Conservation (phyloP, 148 eudicot species). For the Chenopodium berlandieri region DNA sequence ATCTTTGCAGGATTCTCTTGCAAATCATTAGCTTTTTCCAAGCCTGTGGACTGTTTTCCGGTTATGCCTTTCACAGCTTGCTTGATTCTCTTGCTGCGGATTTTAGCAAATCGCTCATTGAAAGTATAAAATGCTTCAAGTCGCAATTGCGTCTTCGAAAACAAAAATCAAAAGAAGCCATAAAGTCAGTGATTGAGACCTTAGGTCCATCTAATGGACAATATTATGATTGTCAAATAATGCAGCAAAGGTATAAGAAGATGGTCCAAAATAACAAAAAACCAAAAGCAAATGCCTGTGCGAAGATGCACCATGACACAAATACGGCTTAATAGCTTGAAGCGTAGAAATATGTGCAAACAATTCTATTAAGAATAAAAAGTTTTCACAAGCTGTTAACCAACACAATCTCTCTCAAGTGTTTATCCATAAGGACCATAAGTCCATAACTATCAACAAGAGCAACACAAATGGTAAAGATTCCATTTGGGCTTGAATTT, state of each 20-base stretch:
- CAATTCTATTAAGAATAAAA: no score
- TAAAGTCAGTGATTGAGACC: neutral
- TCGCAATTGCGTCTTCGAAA: conserved; percentile 80
- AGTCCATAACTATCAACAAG: neutral
- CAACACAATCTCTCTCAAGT: neutral
- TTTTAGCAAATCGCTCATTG: conserved; percentile 96
- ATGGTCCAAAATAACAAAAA: neutral
- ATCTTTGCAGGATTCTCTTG: conserved; percentile 33
- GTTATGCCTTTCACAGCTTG: conserved; percentile 78
- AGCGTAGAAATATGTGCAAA: neutral
- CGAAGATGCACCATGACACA: neutral
- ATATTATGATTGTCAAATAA: neutral
- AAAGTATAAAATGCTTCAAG: conserved; percentile 95
- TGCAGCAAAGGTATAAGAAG: neutral
- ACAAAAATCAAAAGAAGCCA: conserved; percentile 16
- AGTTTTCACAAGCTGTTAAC: neutral
- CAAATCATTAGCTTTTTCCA: conserved; percentile 33
- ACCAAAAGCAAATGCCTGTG: neutral
- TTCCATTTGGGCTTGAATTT: neutral
- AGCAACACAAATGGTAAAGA: neutral
- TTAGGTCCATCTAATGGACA: neutral
- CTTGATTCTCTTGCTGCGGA: conserved; percentile 86
- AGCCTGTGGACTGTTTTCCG: conserved; percentile 43
- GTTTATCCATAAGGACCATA: neutral
- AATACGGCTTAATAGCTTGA: neutral